Conservation (phyloP, 2,329 filamentous ascomycete genomes). For the Paracoccidioides lutzii region DNA sequence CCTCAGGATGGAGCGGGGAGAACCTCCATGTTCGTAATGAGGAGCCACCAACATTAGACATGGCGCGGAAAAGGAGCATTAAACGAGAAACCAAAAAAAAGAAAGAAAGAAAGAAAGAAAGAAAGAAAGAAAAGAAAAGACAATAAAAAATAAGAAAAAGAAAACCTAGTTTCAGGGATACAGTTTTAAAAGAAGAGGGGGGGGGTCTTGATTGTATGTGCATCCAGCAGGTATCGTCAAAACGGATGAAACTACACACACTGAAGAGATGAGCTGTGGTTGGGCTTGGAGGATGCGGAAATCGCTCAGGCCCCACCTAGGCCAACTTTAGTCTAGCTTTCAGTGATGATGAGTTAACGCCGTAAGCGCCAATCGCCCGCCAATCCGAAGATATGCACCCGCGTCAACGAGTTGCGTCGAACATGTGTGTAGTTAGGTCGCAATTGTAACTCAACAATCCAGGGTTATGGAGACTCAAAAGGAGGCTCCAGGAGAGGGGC, state of each 20-base stretch:
- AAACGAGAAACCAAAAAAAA: neutral
- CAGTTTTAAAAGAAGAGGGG: too few species aligned
- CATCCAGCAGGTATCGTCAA: too few species aligned
- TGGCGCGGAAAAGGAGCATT: neutral
- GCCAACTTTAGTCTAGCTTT: too few species aligned
- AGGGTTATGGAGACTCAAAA: neutral
- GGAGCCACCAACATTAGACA: constrained; percentile 12
- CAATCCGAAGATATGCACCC: neutral
- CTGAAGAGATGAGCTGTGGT: too few species aligned
- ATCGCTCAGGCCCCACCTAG: too few species aligned
- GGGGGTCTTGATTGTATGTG: too few species aligned
- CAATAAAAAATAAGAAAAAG: too few species aligned
- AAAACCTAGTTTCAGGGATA: too few species aligned
- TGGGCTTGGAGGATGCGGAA: too few species aligned
- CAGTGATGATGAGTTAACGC: too few species aligned
- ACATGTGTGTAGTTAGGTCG: neutral
- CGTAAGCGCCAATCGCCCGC: neutral
- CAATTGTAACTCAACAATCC: neutral
- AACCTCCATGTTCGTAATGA: constrained; percentile 32
- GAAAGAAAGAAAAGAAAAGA: too few species aligned
- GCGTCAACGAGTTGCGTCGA: neutral
- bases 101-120: neutral
- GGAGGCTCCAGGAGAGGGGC: neutral
- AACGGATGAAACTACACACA: too few species aligned
- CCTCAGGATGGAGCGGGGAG: constrained; percentile 34